These are phyloP conservation scores for Cladobotryum protrusum DNA, from an alignment of 2,329 filamentous ascomycete species.

Conservation along the genomic window DNA sequence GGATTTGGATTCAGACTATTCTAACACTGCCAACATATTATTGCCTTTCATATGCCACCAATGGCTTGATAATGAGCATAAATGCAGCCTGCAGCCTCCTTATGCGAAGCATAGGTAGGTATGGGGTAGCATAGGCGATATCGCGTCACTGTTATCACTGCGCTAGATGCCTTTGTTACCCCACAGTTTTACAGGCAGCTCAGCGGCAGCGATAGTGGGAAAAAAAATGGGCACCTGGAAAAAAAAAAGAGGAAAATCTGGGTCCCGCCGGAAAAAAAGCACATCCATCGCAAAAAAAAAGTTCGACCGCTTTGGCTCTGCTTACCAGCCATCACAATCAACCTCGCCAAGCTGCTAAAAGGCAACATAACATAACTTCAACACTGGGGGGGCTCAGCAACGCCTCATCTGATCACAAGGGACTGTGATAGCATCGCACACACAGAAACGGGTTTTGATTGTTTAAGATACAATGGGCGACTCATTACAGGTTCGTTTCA, in stretches of 20 bases:
- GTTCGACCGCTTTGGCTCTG: not conserved
- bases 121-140: too few species aligned
- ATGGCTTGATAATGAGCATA: too few species aligned
- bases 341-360: not conserved
- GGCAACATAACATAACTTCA: too few species aligned
- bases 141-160: not conserved
- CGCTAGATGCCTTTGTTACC: conserved; percentile 5
- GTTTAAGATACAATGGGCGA: conserved; percentile 31
- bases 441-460: too few species aligned
- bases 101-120: too few species aligned
- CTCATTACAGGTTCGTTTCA: conserved; percentile 40
- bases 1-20: too few species aligned
- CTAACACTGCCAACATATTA: too few species aligned
- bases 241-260: conserved; percentile 8
- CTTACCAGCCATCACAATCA: conserved; percentile 2
- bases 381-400: too few species aligned
- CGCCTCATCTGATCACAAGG: too few species aligned
- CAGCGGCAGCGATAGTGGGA: conserved; percentile 1
- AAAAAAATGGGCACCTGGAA: conserved; percentile 1
- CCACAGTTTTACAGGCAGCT: conserved; percentile 10
- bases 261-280: conserved; percentile 9
- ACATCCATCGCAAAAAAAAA: not conserved
- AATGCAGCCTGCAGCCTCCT: too few species aligned
- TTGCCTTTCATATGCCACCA: too few species aligned
- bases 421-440: too few species aligned